Evolutionary conservation across 768 basidiomycete species (phyloP), one percentile per base, ranked within the genome.

Genomic region (Pholiota conissans): DNA sequence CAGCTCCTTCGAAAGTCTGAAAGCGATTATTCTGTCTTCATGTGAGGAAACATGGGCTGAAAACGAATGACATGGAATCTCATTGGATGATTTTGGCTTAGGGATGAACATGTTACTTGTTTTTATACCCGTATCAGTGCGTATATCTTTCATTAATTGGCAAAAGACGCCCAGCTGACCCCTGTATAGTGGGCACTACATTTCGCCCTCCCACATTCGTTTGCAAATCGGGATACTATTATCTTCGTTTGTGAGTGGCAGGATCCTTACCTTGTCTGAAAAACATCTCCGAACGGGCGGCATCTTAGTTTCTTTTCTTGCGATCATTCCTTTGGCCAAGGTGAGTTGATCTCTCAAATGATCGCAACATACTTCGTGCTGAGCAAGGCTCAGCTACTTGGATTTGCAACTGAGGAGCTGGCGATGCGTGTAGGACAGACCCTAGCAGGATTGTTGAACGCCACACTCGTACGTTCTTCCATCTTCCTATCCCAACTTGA

Each of bases 251-350:
- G 91, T 91, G 65, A 65, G 90, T 78, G 22, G 4, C 20, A 13
- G 39, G n/a, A n/a, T n/a, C n/a, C 30, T 49, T 40, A 26, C 39
- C 24, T 47, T 37, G 32, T 13, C 27, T 29, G 20, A 24, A 47
- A 49, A 45, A 35, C 52, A 35, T 34, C 39, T 50, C 14, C 14
- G 56, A 49, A 27, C 26, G 3, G n/a, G 24, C 16, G n/a, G 24
- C 24, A 7, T 37, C 45, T 24, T 51, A 91, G 89, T 88, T 65
- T 84, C 86, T 1, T 92, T 94, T 67, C 71, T 91, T 40, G 84
- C 93, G 8, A 95, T 95, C 57, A 82, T 95, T 58, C 93, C 93
- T 5, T 77, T 94, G 5, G 92, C 92, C 37, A 91, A 92, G 74
- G 89, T 88, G 39, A 34, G 62, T 49, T 5, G n/a, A 16, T 20